phyloP scores from a whole-genome alignment of 768 basidiomycete genomes.

The Tylopilus plumbeoviolaceoides region DNA sequence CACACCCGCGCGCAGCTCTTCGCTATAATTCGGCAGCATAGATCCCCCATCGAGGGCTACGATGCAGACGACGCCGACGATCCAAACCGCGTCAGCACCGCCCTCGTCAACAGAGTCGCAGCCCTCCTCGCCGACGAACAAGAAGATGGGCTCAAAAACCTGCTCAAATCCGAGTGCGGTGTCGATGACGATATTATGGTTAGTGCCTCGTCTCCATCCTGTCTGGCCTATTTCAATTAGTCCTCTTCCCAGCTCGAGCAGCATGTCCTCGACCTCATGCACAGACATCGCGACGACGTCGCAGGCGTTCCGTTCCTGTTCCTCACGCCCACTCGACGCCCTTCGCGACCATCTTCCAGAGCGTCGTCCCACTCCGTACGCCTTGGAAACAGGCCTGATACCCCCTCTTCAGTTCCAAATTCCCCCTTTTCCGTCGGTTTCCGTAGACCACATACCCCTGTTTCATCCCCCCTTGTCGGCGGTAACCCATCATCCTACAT shows the following conservation, averaged over 20 bases:
- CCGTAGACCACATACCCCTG: constrained; percentile 75
- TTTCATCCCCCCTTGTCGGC: constrained; percentile 71
- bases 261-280: constrained; percentile 91
- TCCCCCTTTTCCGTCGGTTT: constrained; percentile 75
- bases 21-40: constrained; percentile 70
- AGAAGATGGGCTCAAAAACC: constrained; percentile 78
- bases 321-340: constrained; percentile 74
- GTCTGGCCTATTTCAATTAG: constrained; percentile 16
- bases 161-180: constrained; percentile 68
- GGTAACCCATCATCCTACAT: constrained; percentile 54
- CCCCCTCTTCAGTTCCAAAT: constrained; percentile 68
- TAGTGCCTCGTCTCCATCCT: constrained; percentile 24
- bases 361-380: constrained; percentile 68
- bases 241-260: constrained; percentile 64
- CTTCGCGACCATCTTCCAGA: constrained; percentile 77
- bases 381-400: constrained; percentile 64
- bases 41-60: constrained; percentile 47
- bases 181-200: constrained; percentile 69
- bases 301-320: constrained; percentile 80
- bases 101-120: constrained; percentile 69
- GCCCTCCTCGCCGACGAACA: constrained; percentile 72
- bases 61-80: constrained; percentile 60
- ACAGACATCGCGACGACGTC: constrained; percentile 85
- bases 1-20: constrained; percentile 81
- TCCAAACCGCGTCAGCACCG: constrained; percentile 49